Evolutionary conservation across 2,329 filamentous ascomycete species (phyloP).

Genomic region (Myriosclerotinia duriaeana): DNA sequence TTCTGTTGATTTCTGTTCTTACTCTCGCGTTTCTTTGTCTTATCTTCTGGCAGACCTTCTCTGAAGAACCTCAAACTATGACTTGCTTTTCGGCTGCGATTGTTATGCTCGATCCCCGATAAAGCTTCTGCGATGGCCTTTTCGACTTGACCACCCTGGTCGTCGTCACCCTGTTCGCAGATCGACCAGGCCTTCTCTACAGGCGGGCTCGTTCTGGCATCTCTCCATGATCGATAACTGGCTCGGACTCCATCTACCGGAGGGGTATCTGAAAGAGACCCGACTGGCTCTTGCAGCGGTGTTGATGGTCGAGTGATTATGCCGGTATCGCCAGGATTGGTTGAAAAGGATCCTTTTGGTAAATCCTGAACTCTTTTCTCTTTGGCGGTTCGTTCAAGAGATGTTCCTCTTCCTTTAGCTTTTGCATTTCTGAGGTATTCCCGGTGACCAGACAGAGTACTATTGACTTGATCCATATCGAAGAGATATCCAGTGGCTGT

Average conservation of each 20-base stretch:
- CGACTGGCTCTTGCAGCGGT: constrained; percentile 27
- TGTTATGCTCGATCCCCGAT: constrained; percentile 60
- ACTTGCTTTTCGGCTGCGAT: constrained; percentile 65
- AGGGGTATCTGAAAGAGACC: constrained; percentile 34
- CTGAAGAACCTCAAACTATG: constrained; percentile 67
- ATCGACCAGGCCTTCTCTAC: constrained; percentile 65
- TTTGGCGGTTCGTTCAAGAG: constrained; percentile 47
- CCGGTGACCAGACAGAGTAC: constrained; percentile 42
- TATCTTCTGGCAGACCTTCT: constrained; percentile 62
- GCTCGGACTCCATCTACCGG: constrained; percentile 40
- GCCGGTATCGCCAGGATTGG: constrained; percentile 42
- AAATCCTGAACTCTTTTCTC: constrained; percentile 43
- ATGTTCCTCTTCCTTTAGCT: constrained; percentile 41
- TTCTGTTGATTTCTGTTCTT: constrained; percentile 39
- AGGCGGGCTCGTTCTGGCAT: constrained; percentile 30
- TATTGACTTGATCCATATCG: constrained; percentile 42
- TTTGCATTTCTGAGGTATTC: constrained; percentile 39
- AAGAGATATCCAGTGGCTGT: constrained; percentile 26
- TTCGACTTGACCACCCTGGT: constrained; percentile 61
- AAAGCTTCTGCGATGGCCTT: constrained; percentile 64
- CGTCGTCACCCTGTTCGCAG: constrained; percentile 53
- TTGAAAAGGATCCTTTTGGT: constrained; percentile 36
- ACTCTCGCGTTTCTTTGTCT: constrained; percentile 53
- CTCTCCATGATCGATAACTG: constrained; percentile 41
- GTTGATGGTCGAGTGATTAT: constrained; percentile 35